Base-by-base conservation (phyloP, 306 rosid genomes). In the Quercus wislizeni region DNA sequence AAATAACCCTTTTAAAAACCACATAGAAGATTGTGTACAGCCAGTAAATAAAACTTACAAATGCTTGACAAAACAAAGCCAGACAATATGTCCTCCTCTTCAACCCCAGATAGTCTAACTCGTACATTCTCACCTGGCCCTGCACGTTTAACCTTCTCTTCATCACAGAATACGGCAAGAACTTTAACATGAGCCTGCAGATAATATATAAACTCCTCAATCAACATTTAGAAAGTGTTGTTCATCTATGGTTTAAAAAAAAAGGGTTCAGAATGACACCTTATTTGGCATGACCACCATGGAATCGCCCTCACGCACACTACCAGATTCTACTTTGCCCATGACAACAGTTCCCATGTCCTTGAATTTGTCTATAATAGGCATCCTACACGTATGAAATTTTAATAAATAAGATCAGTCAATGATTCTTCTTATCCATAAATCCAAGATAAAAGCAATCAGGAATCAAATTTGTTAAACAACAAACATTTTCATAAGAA, bases 81-180 rank as follows among this genome's bases (percentile, higher is more conserved):
- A 25, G 96, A 23, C 76, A 75, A 28, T 61, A 96, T 83, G 72
- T 93, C 98, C 69, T 93, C 98, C 69, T 96, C 99, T 56, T 96
- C 99, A 28, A 91, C 74, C 72, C 97, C 97, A 20, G 99, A 83
- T 75, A 96, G 9, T 82, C 96, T 90, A 84, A 96, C 78, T 78
- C 99, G 91, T 72, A 96, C 85, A 82, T 96, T 96, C 87, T 96
- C 98, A 70, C 99, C 98, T n/a, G 99, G 99, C 70, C 97, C 98
- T n/a, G 98, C 99, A 73, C 82, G 70, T 78, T 82, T 89, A 35
- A 91, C 96, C 75, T 79, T 89, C 55, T 88, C 78, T 57, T 93
- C 98, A 83, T 93, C 99, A 74, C 90, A 84, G 72, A 46, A 85
- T 54, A 96, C 4, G 46, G 88, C 94, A 79, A 87, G 23, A 75